Evolutionary conservation across 148 eudicot genomes (phyloP).

Genomic region (Arbutus unedo): DNA sequence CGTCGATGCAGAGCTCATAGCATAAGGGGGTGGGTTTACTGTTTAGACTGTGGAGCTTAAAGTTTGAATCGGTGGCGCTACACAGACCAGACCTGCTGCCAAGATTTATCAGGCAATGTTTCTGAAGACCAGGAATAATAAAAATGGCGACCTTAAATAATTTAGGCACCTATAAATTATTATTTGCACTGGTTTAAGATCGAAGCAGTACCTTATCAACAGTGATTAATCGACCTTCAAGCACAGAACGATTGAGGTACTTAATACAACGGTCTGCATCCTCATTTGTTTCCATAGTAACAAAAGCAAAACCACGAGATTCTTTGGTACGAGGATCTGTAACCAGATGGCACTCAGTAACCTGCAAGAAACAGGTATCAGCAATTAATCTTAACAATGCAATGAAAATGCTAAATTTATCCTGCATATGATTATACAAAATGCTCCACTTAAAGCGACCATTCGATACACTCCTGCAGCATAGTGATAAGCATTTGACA

Average conservation of each 20-base stretch:
- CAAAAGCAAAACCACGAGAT: constrained; percentile 74
- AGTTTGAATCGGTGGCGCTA: constrained; percentile 52
- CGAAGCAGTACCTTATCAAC: constrained; percentile 55
- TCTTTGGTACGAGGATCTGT: constrained; percentile 69
- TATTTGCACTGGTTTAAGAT: background rate
- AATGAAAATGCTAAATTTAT: background rate
- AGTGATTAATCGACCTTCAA: constrained; percentile 73
- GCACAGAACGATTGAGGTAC: constrained; percentile 66
- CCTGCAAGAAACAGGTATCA: constrained; percentile 36
- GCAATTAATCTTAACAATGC: constrained; percentile 4
- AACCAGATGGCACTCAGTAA: constrained; percentile 57
- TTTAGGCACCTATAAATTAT: constrained; percentile 8
- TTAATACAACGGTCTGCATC: constrained; percentile 69
- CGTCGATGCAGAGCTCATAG: constrained; percentile 50
- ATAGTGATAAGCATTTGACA: background rate
- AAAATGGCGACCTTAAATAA: background rate
- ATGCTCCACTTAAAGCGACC: background rate
- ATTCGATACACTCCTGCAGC: background rate
- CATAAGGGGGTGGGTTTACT: constrained; percentile 37
- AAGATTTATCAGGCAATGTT: constrained; percentile 17
- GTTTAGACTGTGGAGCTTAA: constrained; percentile 51
- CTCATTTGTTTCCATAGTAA: constrained; percentile 63
- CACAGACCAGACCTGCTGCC: constrained; percentile 65
- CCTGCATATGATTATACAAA: background rate
- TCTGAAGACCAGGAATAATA: background rate